Conservation (phyloP, 169 alveolate genomes). For the Plasmodium coatneyi region DNA sequence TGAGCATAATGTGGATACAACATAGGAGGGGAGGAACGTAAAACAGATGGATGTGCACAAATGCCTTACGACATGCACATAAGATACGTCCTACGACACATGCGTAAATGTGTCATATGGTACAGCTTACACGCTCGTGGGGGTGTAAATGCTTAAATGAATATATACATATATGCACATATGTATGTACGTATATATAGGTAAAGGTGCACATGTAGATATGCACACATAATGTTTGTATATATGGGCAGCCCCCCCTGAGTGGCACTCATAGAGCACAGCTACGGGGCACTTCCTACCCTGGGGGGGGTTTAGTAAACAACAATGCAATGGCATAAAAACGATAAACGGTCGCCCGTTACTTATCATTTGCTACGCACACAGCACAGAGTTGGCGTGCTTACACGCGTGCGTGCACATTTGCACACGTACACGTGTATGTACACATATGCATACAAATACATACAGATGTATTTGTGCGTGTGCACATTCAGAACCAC, state of each 20-base stretch:
- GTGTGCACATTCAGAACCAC: not conserved
- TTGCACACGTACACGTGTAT: not conserved
- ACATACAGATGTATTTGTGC: not conserved
- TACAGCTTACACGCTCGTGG: not conserved
- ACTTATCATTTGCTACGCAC: constrained; percentile 17
- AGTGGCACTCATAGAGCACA: not conserved
- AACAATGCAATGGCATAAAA: not conserved
- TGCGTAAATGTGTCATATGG: not conserved
- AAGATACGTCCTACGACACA: not conserved
- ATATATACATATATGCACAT: not conserved
- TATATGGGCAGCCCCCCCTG: not conserved
- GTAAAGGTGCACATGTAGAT: not conserved
- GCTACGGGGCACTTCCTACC: not conserved
- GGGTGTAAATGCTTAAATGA: not conserved
- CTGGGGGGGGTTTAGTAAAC: not conserved
- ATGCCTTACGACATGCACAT: not conserved
- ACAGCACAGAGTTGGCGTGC: not conserved
- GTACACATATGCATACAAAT: not conserved
- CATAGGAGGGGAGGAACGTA: not conserved
- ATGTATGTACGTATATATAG: not conserved
- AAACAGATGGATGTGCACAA: constrained; percentile 3
- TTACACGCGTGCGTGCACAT: not conserved
- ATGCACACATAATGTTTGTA: not conserved
- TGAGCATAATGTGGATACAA: not conserved
- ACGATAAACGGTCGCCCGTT: not conserved